Percentiles rank a stretch among this genome's conserved stretches.
phyloP scores from a whole-genome alignment of 495 filamentous ascomycete genomes.

The Aspergillus sclerotioniger region DNA sequence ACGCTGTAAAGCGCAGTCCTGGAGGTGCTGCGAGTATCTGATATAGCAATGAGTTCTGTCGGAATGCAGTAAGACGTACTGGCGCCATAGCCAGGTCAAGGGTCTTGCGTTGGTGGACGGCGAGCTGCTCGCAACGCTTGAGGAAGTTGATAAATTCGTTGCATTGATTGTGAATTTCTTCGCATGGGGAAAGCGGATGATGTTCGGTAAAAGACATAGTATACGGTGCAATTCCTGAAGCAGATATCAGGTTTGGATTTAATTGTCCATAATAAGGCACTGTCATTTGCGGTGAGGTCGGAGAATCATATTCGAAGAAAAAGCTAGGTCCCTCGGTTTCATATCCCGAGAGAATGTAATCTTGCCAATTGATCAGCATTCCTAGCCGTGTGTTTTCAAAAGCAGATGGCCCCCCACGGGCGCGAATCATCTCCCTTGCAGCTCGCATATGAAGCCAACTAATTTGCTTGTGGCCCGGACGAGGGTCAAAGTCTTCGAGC shows the following conservation, averaged over 20 bases:
- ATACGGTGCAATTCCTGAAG: neutral
- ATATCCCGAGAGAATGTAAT: constrained; percentile 42
- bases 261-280: constrained; percentile 21
- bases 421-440: constrained; percentile 39
- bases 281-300: neutral
- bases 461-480: constrained; percentile 35
- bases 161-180: constrained; percentile 36
- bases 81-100: constrained; percentile 11
- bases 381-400: constrained; percentile 39
- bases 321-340: constrained; percentile 35
- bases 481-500: constrained; percentile 42
- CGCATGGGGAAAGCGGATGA: constrained; percentile 15
- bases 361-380: constrained; percentile 45
- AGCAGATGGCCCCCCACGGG: constrained; percentile 35
- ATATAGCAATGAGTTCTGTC: constrained; percentile 24
- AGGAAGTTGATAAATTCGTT: constrained; percentile 41
- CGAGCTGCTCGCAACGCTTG: constrained; percentile 35
- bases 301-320: constrained; percentile 27
- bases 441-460: constrained; percentile 42
- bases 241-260: constrained; percentile 25
- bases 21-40: constrained; percentile 34
- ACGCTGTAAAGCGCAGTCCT: constrained; percentile 28
- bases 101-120: constrained; percentile 26
- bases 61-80: constrained; percentile 28
- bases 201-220: constrained; percentile 10